Percentiles rank a stretch among this genome's conserved stretches.
phyloP scores from a whole-genome alignment of 2,329 filamentous ascomycete species.

The Chlorencoelia australis region DNA sequence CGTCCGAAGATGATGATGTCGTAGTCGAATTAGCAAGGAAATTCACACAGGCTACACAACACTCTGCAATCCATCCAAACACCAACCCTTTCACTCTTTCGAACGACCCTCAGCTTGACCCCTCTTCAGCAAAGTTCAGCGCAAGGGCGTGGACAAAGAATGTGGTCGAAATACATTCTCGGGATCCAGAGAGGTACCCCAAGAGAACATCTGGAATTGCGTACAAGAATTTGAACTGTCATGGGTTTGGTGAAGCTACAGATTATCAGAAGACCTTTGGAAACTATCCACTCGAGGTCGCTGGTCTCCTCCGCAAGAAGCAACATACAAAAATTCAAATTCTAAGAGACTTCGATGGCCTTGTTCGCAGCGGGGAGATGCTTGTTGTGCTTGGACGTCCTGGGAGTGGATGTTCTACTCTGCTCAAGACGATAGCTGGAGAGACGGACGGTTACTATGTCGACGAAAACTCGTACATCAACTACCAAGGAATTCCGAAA shows the following conservation, averaged over 20 bases:
- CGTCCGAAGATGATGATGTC: not conserved
- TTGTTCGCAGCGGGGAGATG: conserved; percentile 55
- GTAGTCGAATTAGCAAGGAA: not conserved
- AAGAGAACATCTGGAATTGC: conserved; percentile 9
- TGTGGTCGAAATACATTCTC: conserved; percentile 37
- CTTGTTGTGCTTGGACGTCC: conserved; percentile 59
- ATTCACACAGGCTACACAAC: not conserved
- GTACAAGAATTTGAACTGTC: conserved; percentile 8
- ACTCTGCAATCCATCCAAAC: conserved; percentile 1
- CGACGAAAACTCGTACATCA: conserved; percentile 39
- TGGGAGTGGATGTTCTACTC: conserved; percentile 52
- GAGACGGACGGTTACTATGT: conserved; percentile 48
- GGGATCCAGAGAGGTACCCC: conserved; percentile 35
- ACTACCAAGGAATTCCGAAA: conserved; percentile 48
- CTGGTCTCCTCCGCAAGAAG: conserved; percentile 38
- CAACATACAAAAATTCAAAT: conserved; percentile 47
- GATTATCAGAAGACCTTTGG: conserved; percentile 48
- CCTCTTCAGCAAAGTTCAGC: conserved; percentile 42
- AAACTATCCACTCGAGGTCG: conserved; percentile 47
- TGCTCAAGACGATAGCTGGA: conserved; percentile 46
- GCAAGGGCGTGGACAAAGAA: conserved; percentile 50
- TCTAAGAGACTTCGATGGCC: conserved; percentile 52
- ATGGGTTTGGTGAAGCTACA: conserved; percentile 11
- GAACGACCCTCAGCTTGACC: conserved; percentile 43
- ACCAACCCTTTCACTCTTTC: conserved; percentile 42